phyloP scores from a whole-genome alignment of 148 eudicot genomes.

The Pouteria glomerata region DNA sequence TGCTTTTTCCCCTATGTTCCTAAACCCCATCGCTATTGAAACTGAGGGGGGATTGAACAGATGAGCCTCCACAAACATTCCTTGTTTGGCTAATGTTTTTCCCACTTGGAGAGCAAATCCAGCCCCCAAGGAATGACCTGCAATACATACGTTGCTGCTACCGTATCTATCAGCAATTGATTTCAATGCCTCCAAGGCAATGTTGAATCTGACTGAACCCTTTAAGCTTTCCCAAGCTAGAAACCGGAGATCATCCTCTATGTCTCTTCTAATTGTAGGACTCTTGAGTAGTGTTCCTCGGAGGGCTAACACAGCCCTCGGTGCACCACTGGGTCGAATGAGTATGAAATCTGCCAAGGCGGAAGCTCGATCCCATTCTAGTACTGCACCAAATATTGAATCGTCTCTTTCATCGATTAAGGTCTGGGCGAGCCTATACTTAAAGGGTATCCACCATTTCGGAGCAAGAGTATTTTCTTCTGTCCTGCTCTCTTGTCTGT shows the following conservation, averaged over 20 bases:
- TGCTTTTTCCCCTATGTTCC: constrained; percentile 68
- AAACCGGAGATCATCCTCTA: constrained; percentile 83
- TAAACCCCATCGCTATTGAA: constrained; percentile 71
- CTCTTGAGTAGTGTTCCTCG: constrained; percentile 79
- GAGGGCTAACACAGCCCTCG: constrained; percentile 71
- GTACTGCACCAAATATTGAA: constrained; percentile 72
- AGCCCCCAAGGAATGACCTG: constrained; percentile 84
- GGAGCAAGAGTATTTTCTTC: constrained; percentile 63
- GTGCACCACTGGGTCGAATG: constrained; percentile 76
- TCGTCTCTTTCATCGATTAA: constrained; percentile 73
- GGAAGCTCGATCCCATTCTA: constrained; percentile 83
- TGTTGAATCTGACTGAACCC: constrained; percentile 70
- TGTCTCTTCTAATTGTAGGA: constrained; percentile 62
- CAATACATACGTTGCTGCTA: constrained; percentile 60
- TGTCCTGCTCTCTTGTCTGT: constrained; percentile 77
- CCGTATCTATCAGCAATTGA: constrained; percentile 50
- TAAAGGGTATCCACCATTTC: constrained; percentile 84
- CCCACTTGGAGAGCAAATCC: constrained; percentile 91
- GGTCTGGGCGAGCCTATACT: constrained; percentile 69
- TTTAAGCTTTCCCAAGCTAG: constrained; percentile 92
- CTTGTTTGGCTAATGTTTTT: constrained; percentile 72
- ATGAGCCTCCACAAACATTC: constrained; percentile 75
- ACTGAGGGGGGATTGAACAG: constrained; percentile 88
- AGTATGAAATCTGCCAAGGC: constrained; percentile 69
- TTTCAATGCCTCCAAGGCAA: constrained; percentile 54